Percentiles rank a stretch among this genome's conserved stretches.
These are phyloP conservation scores for Candida takata DNA, from an alignment of 805 yeast genomes.

Conservation along the genomic window DNA sequence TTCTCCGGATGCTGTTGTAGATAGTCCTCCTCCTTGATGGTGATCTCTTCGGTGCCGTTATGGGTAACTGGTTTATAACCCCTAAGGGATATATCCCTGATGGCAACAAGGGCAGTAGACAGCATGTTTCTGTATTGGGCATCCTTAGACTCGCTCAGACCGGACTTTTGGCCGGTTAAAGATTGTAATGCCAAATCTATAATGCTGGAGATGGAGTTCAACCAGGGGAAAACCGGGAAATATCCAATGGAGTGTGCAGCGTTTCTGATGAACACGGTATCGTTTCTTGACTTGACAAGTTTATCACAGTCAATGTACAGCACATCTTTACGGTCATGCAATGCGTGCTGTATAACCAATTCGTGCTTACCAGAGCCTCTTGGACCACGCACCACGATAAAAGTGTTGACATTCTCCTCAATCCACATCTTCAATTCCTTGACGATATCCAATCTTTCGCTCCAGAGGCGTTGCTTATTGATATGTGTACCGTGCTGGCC, in stretches of 20 bases:
- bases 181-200: slow-evolving; percentile 85
- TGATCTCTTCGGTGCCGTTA: slow-evolving; percentile 26
- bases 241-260: slow-evolving; percentile 81
- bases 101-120: slow-evolving; percentile 60
- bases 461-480: slow-evolving; percentile 45
- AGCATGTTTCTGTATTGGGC: slow-evolving; percentile 76
- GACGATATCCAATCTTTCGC: slow-evolving; percentile 60
- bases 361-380: slow-evolving; percentile 91
- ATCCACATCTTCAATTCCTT: slow-evolving; percentile 72
- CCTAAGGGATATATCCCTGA: slow-evolving; percentile 54
- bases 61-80: slow-evolving; percentile 33
- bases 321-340: slow-evolving; percentile 52
- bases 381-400: slow-evolving; percentile 87
- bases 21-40: slow-evolving; percentile 68
- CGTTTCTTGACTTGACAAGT: slow-evolving; percentile 67
- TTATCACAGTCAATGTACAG: slow-evolving; percentile 74
- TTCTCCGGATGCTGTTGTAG: slow-evolving; percentile 78
- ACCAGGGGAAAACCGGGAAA: slow-evolving; percentile 91
- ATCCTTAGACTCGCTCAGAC: slow-evolving; percentile 77
- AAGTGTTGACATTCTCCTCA: slow-evolving; percentile 83
- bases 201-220: slow-evolving; percentile 69
- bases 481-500: slow-evolving; percentile 23
- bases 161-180: slow-evolving; percentile 89
- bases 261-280: slow-evolving; percentile 55
- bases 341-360: slow-evolving; percentile 61